A percentile compares a stretch with the other conserved stretches of the same genome.
phyloP scores from a whole-genome alignment of 768 basidiomycete genomes.

The Fomitopsis pulvina region DNA sequence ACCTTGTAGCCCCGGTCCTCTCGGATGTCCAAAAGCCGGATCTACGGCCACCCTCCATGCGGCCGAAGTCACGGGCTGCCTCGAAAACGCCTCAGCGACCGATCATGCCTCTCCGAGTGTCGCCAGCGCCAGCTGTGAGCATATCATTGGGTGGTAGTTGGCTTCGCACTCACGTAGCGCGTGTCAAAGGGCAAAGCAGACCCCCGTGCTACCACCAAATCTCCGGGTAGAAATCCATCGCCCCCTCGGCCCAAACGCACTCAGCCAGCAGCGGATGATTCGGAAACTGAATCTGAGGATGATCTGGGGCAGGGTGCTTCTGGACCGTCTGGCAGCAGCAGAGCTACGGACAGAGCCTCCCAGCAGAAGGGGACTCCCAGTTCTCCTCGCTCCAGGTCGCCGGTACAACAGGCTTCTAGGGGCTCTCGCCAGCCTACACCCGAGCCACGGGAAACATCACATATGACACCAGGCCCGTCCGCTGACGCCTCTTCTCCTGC shows the following conservation, averaged over 20 bases:
- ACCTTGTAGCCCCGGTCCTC: conserved; percentile 41
- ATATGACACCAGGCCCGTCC: conserved; percentile 3
- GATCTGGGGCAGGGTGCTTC: neutral
- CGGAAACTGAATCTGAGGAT: neutral
- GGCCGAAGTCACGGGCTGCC: conserved; percentile 3
- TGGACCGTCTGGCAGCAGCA: neutral
- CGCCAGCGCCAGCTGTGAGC: neutral
- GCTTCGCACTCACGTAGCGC: neutral
- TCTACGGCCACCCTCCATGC: conserved; percentile 24
- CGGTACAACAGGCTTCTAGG: conserved; percentile 5
- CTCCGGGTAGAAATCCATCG: neutral
- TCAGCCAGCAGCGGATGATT: neutral
- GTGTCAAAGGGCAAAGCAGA: neutral
- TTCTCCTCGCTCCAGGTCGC: conserved; percentile 7
- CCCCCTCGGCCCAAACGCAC: neutral
- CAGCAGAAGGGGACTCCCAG: neutral
- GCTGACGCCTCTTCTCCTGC: conserved; percentile 47
- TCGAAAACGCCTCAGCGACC: conserved; percentile 7
- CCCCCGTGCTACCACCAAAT: neutral
- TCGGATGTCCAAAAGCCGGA: conserved; percentile 41
- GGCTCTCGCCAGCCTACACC: conserved; percentile 7
- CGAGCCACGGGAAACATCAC: neutral
- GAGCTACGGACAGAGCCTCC: neutral
- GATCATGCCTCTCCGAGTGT: neutral
- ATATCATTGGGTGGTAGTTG: neutral